Conservation (phyloP, 177 flowering plant species). For the Vitis hybrid region DNA sequence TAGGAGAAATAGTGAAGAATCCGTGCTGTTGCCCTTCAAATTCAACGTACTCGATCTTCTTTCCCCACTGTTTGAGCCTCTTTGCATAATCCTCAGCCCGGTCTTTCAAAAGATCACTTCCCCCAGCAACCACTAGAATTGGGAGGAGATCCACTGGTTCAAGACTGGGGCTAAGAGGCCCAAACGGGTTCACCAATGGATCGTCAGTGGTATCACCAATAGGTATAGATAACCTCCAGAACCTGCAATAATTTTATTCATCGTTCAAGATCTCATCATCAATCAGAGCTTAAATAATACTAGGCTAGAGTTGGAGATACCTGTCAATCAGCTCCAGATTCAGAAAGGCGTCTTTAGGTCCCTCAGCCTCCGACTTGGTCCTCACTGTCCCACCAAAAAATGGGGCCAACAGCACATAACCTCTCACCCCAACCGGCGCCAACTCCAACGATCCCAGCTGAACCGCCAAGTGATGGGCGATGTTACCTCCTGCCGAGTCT, state of each 20-base stretch:
- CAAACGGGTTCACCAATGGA: conserved; percentile 72
- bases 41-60: conserved; percentile 57
- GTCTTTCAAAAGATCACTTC: conserved; percentile 58
- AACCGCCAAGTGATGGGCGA: conserved; percentile 72
- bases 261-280: too few species aligned
- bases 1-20: conserved; percentile 60
- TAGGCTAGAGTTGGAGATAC: conserved; percentile 17
- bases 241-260: conserved; percentile 33
- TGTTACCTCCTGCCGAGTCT: conserved; percentile 83
- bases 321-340: conserved; percentile 72
- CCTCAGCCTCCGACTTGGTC: conserved; percentile 58
- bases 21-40: conserved; percentile 73
- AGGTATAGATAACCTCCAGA: conserved; percentile 73
- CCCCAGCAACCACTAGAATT: conserved; percentile 56
- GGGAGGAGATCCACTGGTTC: conserved; percentile 47
- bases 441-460: conserved; percentile 46
- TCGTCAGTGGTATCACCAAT: conserved; percentile 58
- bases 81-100: conserved; percentile 51
- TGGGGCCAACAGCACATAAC: conserved; percentile 69
- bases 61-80: conserved; percentile 49
- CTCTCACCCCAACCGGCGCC: conserved; percentile 58
- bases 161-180: conserved; percentile 43
- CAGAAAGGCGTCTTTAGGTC: conserved; percentile 68
- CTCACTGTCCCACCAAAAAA: conserved; percentile 71
- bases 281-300: too few species aligned